These are phyloP conservation scores for Phyllosticta citrichinensis DNA, from an alignment of 2,329 filamentous ascomycete species.

Conservation along the genomic window DNA sequence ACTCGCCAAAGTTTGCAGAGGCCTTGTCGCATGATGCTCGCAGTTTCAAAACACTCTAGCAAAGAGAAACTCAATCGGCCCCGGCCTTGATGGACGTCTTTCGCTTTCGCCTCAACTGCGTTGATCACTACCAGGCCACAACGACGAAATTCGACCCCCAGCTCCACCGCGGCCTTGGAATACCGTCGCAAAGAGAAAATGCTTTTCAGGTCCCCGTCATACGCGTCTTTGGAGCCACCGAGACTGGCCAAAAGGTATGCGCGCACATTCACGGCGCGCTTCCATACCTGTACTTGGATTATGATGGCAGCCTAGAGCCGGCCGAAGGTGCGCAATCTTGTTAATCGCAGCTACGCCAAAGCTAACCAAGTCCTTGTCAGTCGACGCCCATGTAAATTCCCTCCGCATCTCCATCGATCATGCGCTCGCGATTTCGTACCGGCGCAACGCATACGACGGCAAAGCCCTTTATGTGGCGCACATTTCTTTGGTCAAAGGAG, in stretches of 20 bases:
- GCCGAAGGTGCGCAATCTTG: constrained; percentile 50
- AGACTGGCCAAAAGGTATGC: constrained; percentile 92
- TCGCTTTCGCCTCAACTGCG: constrained; percentile 84
- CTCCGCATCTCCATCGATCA: constrained; percentile 85
- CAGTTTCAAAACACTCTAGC: not conserved
- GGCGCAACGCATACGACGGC: constrained; percentile 60
- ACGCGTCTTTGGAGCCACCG: constrained; percentile 82
- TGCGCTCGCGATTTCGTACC: constrained; percentile 76
- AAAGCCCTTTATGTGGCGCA: constrained; percentile 72
- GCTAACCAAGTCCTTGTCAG: constrained; percentile 33
- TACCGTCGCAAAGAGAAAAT: constrained; percentile 46
- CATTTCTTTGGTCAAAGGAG: constrained; percentile 82
- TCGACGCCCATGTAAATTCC: constrained; percentile 63
- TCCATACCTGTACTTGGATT: constrained; percentile 90
- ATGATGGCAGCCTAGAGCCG: constrained; percentile 56
- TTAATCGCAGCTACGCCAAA: constrained; percentile 15
- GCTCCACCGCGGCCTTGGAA: constrained; percentile 55
- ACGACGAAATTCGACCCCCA: constrained; percentile 74
- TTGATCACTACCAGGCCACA: constrained; percentile 83
- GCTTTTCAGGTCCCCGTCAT: constrained; percentile 74
- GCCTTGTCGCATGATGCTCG: not conserved
- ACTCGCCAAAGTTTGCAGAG: not conserved
- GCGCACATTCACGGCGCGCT: constrained; percentile 93
- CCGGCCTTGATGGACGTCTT: constrained; percentile 57
- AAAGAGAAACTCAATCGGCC: not conserved